These are phyloP conservation scores for Oryza meyeriana DNA, from an alignment of 176 grass and related monocot species.

Conservation along the genomic window DNA sequence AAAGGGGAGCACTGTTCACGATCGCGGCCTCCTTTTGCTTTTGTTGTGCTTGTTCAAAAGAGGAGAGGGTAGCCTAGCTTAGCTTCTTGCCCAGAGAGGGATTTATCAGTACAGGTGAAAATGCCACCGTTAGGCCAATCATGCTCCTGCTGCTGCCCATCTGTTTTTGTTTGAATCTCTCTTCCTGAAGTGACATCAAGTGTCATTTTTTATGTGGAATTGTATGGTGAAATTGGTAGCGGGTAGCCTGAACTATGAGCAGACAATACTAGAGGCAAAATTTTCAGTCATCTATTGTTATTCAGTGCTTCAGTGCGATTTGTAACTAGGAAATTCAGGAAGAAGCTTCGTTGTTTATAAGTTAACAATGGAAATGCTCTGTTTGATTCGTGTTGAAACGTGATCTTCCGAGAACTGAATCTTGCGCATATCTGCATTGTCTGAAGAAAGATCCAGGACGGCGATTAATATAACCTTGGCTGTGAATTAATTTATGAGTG, in stretches of 20 bases:
- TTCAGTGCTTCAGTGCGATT: not conserved
- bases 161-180: not conserved
- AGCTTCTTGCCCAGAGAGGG: not conserved
- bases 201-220: not conserved
- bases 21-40: conserved; percentile 13
- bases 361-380: not conserved
- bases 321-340: not conserved
- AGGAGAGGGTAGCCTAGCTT: conserved; percentile 3
- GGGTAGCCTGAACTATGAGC: not conserved
- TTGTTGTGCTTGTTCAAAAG: conserved; percentile 29
- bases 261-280: not conserved
- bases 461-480: not conserved
- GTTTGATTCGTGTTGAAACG: not conserved
- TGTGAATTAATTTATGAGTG: not conserved
- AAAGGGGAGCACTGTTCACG: conserved; percentile 1
- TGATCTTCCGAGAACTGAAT: not conserved
- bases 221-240: not conserved
- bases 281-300: not conserved
- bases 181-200: not conserved
- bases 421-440: not conserved
- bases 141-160: not conserved
- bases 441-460: not conserved
- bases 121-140: conserved; percentile 5
- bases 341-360: not conserved
- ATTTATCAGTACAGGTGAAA: not conserved